Evolutionary conservation across 2,329 filamentous ascomycete genomes (phyloP).

Genomic region (Cladosporium colombiae): DNA sequence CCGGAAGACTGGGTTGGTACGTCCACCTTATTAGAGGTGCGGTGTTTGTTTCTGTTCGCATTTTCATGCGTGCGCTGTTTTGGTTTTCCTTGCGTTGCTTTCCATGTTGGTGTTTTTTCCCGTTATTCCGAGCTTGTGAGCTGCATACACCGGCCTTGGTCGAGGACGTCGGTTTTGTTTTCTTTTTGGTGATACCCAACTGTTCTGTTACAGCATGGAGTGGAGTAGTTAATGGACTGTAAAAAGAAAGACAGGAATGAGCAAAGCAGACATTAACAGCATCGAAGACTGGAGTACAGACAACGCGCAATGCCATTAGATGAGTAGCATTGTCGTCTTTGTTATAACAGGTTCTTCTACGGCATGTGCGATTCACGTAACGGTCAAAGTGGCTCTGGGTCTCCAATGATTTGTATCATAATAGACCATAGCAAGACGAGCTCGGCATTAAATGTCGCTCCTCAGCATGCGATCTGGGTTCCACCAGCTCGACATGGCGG

Average conservation of each 20-base stretch:
- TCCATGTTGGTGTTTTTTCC: not conserved
- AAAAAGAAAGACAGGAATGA: not conserved
- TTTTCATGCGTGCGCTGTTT: not conserved
- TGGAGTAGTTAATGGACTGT: not conserved
- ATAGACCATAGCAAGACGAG: not conserved
- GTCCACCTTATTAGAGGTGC: constrained; percentile 16
- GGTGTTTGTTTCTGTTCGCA: not conserved
- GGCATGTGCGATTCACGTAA: not conserved
- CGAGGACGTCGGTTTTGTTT: not conserved
- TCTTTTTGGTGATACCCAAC: constrained; percentile 6
- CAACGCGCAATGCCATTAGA: not conserved
- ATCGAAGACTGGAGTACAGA: not conserved
- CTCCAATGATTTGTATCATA: not conserved
- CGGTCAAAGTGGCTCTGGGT: not conserved
- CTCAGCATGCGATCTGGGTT: not conserved
- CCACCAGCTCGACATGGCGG: not conserved
- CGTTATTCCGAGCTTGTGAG: not conserved
- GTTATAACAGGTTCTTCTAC: not conserved
- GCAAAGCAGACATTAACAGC: not conserved
- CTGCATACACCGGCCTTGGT: not conserved
- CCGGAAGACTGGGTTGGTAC: constrained; percentile 2
- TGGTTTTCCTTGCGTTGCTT: not conserved
- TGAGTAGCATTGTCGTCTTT: not conserved
- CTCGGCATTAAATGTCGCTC: not conserved
- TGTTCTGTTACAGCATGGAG: constrained; percentile 3